Conservation (phyloP, 345 rosid genomes). For the Abelmoschus esculentus region DNA sequence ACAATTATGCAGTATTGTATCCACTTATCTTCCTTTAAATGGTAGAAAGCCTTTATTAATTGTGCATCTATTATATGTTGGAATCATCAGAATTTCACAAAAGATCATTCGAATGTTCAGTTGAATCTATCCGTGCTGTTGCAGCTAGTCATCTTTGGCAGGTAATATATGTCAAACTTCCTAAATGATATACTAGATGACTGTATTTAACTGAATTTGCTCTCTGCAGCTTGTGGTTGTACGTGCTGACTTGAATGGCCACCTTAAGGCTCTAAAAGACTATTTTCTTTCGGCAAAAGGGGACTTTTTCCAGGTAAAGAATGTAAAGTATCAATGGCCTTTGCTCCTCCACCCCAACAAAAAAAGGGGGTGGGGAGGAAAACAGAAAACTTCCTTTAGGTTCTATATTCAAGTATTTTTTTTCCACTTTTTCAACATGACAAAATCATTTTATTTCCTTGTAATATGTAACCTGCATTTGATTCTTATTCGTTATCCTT, state of each 20-base stretch:
- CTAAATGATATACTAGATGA: constrained; percentile 2
- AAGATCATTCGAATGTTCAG: constrained; percentile 74
- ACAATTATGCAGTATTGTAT: constrained; percentile 4
- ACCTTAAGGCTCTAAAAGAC: constrained; percentile 88
- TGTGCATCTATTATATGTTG: constrained; percentile 28
- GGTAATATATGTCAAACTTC: constrained; percentile 41
- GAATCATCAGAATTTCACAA: constrained; percentile 90
- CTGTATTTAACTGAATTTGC: constrained; percentile 14
- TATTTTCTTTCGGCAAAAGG: constrained; percentile 94
- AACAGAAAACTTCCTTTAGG: too few species aligned
- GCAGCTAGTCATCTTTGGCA: constrained; percentile 99
- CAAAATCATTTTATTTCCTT: constrained; percentile 2
- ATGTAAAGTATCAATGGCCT: not conserved
- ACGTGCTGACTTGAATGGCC: constrained; percentile 87
- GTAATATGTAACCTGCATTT: constrained; percentile 6
- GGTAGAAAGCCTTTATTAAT: not conserved
- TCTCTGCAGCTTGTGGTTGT: constrained; percentile 79
- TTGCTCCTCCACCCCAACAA: not conserved
- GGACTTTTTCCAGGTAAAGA: constrained; percentile 88
- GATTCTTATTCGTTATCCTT: constrained; percentile 14
- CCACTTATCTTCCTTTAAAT: not conserved
- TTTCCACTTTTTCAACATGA: too few species aligned
- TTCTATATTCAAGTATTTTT: too few species aligned
- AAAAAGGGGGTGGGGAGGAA: too few species aligned
- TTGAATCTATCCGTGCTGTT: constrained; percentile 78